phyloP scores from a whole-genome alignment of 176 grass and related monocot genomes.

The Triticum monococcum region DNA sequence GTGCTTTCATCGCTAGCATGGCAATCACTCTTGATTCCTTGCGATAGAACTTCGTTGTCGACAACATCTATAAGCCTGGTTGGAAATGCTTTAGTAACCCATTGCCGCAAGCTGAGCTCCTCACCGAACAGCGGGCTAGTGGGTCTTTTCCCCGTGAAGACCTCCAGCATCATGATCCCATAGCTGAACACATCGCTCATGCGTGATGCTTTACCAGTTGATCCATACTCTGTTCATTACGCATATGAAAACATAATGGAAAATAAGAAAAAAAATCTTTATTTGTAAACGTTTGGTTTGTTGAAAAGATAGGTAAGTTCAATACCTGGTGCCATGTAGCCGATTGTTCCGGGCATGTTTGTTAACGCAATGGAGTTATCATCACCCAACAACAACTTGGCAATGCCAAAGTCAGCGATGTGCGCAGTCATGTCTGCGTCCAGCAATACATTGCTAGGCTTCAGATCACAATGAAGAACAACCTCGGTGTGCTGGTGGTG shows the following conservation, averaged over 20 bases:
- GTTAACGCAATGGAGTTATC: constrained; percentile 33
- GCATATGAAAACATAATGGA: background rate
- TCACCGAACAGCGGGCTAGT: constrained; percentile 38
- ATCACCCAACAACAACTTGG: constrained; percentile 38
- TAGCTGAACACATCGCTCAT: constrained; percentile 59
- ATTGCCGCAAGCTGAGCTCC: constrained; percentile 44
- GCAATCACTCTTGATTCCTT: background rate
- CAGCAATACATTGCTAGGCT: constrained; percentile 51
- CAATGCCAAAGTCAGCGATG: constrained; percentile 47
- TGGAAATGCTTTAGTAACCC: constrained; percentile 24
- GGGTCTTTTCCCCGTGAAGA: constrained; percentile 51
- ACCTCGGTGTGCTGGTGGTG: constrained; percentile 35
- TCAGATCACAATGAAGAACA: constrained; percentile 55
- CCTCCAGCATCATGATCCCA: constrained; percentile 57
- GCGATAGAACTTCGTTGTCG: background rate
- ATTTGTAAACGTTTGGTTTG: background rate
- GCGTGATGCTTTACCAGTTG: constrained; percentile 38
- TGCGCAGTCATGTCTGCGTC: constrained; percentile 44
- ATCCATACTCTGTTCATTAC: constrained; percentile 39
- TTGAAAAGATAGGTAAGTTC: background rate
- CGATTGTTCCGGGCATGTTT: constrained; percentile 37
- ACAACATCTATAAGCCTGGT: background rate
- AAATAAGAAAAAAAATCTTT: background rate
- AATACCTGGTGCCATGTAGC: constrained; percentile 53
- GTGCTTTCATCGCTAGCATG: background rate